Conservation (phyloP, 352 stramenopile species). For the Pythium rhizo-oryzae region DNA sequence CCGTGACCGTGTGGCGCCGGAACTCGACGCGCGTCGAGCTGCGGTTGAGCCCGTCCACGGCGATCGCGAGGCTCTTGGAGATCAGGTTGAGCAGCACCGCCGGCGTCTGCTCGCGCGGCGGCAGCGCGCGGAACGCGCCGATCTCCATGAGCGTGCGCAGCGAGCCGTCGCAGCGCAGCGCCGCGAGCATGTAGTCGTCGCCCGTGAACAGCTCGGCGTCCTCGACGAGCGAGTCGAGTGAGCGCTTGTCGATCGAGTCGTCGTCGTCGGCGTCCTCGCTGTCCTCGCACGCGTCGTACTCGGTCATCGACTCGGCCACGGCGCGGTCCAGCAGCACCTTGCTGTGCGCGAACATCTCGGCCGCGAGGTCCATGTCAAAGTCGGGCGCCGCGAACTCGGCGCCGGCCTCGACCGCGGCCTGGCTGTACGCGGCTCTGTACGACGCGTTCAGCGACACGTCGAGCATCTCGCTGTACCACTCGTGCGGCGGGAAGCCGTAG, state of each 20-base stretch:
- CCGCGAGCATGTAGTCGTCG: not conserved
- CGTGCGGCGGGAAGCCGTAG: conserved; percentile 45
- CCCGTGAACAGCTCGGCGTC: not conserved
- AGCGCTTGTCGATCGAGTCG: not conserved
- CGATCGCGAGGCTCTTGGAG: conserved; percentile 4
- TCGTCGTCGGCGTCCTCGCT: not conserved
- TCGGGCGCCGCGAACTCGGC: not conserved
- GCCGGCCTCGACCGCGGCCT: not conserved
- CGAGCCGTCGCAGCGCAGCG: not conserved
- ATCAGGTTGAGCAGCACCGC: not conserved
- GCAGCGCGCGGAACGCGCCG: not conserved
- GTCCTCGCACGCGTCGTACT: conserved; percentile 5
- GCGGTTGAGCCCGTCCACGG: not conserved
- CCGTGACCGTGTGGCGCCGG: conserved; percentile 14
- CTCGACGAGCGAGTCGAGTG: conserved; percentile 3
- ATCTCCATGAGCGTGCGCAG: conserved; percentile 12
- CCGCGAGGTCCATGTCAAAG: conserved; percentile 12
- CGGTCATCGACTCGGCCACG: conserved; percentile 12
- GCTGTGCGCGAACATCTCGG: conserved; percentile 6
- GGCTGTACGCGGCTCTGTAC: conserved; percentile 1
- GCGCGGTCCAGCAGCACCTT: conserved; percentile 11
- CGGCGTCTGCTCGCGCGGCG: not conserved
- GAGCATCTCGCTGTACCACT: conserved; percentile 48
- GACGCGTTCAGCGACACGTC: conserved; percentile 11
- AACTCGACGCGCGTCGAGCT: conserved; percentile 5